Evolutionary conservation across 148 eudicot genomes (phyloP).

Genomic region (Amaranthus palmeri): DNA sequence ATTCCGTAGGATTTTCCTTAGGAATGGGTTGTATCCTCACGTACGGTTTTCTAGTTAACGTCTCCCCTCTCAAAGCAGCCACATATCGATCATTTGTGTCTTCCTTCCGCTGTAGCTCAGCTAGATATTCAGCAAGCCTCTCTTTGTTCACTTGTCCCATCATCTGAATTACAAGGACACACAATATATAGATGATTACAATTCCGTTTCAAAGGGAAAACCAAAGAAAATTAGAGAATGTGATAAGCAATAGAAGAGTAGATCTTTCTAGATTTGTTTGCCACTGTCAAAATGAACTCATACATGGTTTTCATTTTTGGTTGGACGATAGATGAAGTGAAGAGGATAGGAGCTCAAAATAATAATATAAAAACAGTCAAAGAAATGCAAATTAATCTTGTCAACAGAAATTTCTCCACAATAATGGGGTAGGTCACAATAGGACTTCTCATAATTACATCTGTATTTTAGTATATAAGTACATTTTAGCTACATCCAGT

Average conservation of each 20-base stretch:
- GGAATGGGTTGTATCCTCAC: conserved; percentile 68
- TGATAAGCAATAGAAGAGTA: no score
- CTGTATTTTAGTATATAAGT: not conserved
- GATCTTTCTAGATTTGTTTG: no score
- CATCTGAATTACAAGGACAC: conserved; percentile 52
- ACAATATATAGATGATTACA: not conserved
- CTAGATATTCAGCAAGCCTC: conserved; percentile 80
- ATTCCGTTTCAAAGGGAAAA: not conserved
- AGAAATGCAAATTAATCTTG: no score
- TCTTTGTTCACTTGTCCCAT: conserved; percentile 83
- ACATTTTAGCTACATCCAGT: not conserved
- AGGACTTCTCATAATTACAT: not conserved
- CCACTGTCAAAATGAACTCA: no score
- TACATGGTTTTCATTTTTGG: no score
- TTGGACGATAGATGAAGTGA: no score
- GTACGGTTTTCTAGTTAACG: conserved; percentile 77
- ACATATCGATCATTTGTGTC: conserved; percentile 85
- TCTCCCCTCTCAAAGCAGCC: conserved; percentile 91
- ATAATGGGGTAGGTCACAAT: not conserved
- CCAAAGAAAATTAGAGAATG: no score
- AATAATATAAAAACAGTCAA: no score
- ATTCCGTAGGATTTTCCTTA: conserved; percentile 28
- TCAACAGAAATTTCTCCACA: not conserved
- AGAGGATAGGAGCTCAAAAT: no score
- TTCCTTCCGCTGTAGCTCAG: conserved; percentile 89